phyloP scores from a whole-genome alignment of 78 protist genomes.

The Speleostelium caveatum region DNA sequence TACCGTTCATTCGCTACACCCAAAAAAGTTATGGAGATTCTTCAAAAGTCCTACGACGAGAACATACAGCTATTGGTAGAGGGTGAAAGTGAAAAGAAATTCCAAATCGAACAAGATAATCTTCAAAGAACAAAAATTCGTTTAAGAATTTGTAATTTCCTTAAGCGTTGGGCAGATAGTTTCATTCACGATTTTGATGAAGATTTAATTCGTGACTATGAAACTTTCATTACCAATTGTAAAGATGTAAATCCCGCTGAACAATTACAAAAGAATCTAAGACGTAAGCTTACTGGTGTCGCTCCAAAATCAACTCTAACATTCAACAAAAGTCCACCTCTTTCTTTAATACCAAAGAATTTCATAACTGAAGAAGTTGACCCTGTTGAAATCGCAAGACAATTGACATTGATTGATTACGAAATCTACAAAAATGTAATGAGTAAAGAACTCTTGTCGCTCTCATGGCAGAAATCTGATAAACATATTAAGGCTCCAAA shows the following conservation, averaged over 20 bases:
- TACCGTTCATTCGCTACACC: slow-evolving; percentile 81
- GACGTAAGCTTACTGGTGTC: background rate
- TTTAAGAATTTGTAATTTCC: slow-evolving; percentile 62
- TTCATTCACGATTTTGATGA: slow-evolving; percentile 81
- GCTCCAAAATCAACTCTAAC: background rate
- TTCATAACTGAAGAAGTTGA: slow-evolving; percentile 70
- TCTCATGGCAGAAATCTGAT: slow-evolving; percentile 86
- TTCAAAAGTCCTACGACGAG: slow-evolving; percentile 64
- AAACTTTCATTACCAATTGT: slow-evolving; percentile 29
- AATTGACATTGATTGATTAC: slow-evolving; percentile 84
- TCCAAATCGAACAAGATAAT: slow-evolving; percentile 44
- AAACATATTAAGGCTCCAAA: slow-evolving; percentile 86
- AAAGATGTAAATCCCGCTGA: slow-evolving; percentile 23
- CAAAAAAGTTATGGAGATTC: slow-evolving; percentile 51
- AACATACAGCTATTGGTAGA: slow-evolving; percentile 7
- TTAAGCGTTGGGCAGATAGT: slow-evolving; percentile 78
- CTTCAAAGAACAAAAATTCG: slow-evolving; percentile 42
- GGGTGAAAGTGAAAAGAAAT: background rate
- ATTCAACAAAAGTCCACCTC: slow-evolving; percentile 30
- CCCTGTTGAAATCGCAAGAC: slow-evolving; percentile 88
- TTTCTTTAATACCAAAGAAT: slow-evolving; percentile 26
- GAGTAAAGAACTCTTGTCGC: slow-evolving; percentile 80
- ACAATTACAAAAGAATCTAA: slow-evolving; percentile 6
- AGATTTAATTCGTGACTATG: slow-evolving; percentile 52
- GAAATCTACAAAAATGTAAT: slow-evolving; percentile 70